Evolutionary conservation across 2,329 filamentous ascomycete genomes (phyloP).

Genomic region (Colletotrichum sp.): DNA sequence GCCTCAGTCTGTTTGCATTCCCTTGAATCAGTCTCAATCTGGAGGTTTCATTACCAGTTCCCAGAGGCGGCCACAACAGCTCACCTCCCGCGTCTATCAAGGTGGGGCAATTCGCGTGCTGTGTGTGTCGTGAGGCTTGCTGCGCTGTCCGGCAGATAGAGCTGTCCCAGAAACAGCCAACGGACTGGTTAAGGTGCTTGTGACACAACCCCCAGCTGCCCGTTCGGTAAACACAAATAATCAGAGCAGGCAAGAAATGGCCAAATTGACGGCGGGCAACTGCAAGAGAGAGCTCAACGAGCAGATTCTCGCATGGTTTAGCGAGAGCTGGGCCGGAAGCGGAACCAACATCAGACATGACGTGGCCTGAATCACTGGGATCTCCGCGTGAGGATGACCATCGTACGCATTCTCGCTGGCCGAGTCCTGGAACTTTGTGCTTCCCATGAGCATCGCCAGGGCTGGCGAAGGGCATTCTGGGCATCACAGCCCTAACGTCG

Average conservation of each 20-base stretch:
- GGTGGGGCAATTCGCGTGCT: neutral
- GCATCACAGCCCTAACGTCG: neutral
- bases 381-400: neutral
- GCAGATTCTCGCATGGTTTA: neutral
- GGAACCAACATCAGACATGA: neutral
- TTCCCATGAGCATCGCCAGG: neutral
- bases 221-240: neutral
- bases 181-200: too few relatives aligned
- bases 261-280: neutral
- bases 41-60: neutral
- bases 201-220: neutral
- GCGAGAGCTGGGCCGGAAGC: neutral
- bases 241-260: neutral
- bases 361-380: neutral
- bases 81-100: neutral
- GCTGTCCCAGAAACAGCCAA: neutral
- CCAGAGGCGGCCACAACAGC: neutral
- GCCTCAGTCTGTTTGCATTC: neutral
- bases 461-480: neutral
- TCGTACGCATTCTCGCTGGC: neutral
- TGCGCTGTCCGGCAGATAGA: neutral
- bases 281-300: neutral
- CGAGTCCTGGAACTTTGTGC: neutral
- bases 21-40: neutral
- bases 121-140: neutral